A percentile compares a stretch with the other conserved stretches of the same genome.
phyloP scores from a whole-genome alignment of 768 basidiomycete species.

The Collybiopsis luxurians region DNA sequence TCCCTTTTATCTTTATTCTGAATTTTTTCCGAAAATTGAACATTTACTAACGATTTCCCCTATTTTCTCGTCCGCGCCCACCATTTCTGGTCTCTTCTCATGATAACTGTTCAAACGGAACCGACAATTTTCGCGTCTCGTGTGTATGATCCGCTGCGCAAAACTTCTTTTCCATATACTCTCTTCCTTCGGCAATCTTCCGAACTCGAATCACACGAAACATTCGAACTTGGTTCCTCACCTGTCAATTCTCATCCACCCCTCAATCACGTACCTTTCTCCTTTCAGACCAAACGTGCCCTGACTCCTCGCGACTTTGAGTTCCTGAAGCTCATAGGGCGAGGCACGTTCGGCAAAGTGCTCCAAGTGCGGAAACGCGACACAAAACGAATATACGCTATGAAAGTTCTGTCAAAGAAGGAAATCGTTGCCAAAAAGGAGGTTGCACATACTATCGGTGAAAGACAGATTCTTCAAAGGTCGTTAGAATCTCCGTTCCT shows the following conservation, averaged over 20 bases:
- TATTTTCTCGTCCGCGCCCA: too few relatives aligned
- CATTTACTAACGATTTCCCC: too few relatives aligned
- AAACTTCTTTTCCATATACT: too few relatives aligned
- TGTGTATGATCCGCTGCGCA: too few relatives aligned
- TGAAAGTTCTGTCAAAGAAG: slow-evolving; percentile 99
- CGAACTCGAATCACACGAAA: too few relatives aligned
- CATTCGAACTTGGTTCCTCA: not conserved
- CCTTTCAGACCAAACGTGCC: slow-evolving; percentile 70
- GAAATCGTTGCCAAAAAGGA: slow-evolving; percentile 99
- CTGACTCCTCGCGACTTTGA: slow-evolving; percentile 96
- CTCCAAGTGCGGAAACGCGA: slow-evolving; percentile 99
- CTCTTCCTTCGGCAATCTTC: too few relatives aligned
- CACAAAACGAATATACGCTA: slow-evolving; percentile 98
- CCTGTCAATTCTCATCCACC: slow-evolving; percentile 17
- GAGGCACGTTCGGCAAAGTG: slow-evolving; percentile 97
- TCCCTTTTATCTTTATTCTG: slow-evolving; percentile 4
- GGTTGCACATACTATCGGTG: slow-evolving; percentile 98
- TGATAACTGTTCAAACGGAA: too few relatives aligned
- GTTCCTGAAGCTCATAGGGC: slow-evolving; percentile 97
- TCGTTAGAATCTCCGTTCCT: slow-evolving; percentile 95
- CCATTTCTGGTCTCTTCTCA: too few relatives aligned
- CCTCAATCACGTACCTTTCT: slow-evolving; percentile 17
- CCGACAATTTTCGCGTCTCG: too few relatives aligned
- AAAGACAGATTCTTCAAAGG: slow-evolving; percentile 96
- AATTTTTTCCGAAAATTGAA: too few relatives aligned